phyloP scores from a whole-genome alignment of 805 yeast genomes.

The Kuraishia hungarica region DNA sequence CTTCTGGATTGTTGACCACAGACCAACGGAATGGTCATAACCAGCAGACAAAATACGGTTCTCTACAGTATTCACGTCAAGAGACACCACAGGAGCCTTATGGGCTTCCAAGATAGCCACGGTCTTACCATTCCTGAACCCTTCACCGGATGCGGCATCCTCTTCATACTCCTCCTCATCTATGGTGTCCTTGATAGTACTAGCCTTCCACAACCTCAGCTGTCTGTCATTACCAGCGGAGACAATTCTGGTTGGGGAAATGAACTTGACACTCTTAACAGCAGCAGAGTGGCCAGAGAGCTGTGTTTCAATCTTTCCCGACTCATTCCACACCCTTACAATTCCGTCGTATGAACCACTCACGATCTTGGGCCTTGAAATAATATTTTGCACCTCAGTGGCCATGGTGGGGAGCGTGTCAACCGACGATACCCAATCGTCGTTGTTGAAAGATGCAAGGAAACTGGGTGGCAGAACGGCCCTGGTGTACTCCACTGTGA shows the following conservation, averaged over 20 bases:
- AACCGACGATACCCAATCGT: constrained; percentile 90
- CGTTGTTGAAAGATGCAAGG: constrained; percentile 79
- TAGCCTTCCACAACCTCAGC: constrained; percentile 79
- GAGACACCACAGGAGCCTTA: constrained; percentile 72
- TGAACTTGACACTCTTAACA: constrained; percentile 74
- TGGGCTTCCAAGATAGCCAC: constrained; percentile 87
- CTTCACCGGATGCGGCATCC: constrained; percentile 24
- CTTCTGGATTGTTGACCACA: constrained; percentile 85
- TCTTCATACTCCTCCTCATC: constrained; percentile 18
- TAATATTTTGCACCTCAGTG: constrained; percentile 25
- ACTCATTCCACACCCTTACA: constrained; percentile 78
- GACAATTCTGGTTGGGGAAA: constrained; percentile 65
- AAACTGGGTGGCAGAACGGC: constrained; percentile 93
- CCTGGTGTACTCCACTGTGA: constrained; percentile 82
- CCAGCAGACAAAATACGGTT: constrained; percentile 77
- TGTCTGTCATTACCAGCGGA: constrained; percentile 87
- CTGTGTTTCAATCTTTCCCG: constrained; percentile 75
- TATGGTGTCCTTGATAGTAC: constrained; percentile 25
- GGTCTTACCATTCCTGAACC: constrained; percentile 50
- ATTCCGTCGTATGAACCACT: constrained; percentile 94
- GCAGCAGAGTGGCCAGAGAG: constrained; percentile 86
- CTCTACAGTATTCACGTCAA: constrained; percentile 47
- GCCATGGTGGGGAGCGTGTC: constrained; percentile 33
- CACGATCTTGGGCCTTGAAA: constrained; percentile 46
- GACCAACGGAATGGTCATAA: constrained; percentile 67